Evolutionary conservation across 495 filamentous ascomycete genomes (phyloP).

Genomic region (Lophiotrema nucula): DNA sequence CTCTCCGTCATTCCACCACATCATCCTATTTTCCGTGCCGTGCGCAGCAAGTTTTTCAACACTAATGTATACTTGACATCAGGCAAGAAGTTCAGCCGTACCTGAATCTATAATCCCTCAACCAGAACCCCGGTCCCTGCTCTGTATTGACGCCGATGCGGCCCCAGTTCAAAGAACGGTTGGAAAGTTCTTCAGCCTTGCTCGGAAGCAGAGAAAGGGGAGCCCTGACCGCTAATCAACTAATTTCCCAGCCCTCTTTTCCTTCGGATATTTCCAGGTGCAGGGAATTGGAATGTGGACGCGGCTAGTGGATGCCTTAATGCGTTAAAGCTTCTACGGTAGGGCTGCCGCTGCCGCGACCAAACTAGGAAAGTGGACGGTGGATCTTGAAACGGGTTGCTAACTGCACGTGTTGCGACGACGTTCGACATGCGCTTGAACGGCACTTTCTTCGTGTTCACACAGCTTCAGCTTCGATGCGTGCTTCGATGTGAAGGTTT

Average conservation of each 20-base stretch:
- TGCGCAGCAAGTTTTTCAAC: neutral
- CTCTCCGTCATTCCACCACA: neutral
- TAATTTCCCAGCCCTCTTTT: neutral
- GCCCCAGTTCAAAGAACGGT: neutral
- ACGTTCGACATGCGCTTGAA: too few species aligned
- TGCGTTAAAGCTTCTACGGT: neutral
- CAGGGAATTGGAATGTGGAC: neutral
- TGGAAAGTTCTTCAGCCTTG: neutral
- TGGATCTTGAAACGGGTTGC: neutral
- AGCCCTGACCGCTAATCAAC: neutral
- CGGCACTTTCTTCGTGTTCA: too few species aligned
- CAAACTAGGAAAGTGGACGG: neutral
- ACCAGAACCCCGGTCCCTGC: neutral
- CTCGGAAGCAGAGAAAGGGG: neutral
- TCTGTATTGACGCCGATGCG: neutral
- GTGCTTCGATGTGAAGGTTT: too few species aligned
- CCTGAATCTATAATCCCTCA: neutral
- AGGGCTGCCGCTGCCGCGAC: neutral
- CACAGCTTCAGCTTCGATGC: too few species aligned
- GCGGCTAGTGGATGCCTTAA: neutral
- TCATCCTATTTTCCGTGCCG: neutral
- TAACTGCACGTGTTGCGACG: too few species aligned
- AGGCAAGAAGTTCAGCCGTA: neutral
- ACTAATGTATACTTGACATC: too few species aligned
- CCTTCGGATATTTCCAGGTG: neutral